phyloP scores from a whole-genome alignment of 1,284 basidiomycete genomes.

The Phellopilus nigrolimitatus region DNA sequence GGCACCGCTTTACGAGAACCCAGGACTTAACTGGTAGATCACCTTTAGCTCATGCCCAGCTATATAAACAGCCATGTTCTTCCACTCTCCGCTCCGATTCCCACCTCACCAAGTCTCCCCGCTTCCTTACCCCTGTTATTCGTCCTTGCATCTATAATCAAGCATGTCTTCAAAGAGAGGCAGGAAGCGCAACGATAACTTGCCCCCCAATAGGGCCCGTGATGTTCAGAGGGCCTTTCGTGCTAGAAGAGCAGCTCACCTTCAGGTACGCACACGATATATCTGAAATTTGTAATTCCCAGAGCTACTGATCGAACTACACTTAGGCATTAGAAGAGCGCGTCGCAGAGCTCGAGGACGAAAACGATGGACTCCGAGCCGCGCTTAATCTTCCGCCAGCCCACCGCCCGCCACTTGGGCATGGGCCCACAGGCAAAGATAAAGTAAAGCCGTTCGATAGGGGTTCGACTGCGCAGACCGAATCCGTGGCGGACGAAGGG shows the following conservation, averaged over 20 bases:
- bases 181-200: slow-evolving; percentile 86
- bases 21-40: slow-evolving; percentile 6
- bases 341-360: slow-evolving; percentile 79
- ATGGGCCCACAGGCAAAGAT: slow-evolving; percentile 80
- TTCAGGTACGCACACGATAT: slow-evolving; percentile 50
- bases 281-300: background rate
- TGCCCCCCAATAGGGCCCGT: slow-evolving; percentile 86
- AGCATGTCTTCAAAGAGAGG: slow-evolving; percentile 81
- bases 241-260: slow-evolving; percentile 83
- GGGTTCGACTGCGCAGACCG: slow-evolving; percentile 27
- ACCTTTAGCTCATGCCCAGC: slow-evolving; percentile 3
- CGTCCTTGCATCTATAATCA: slow-evolving; percentile 19
- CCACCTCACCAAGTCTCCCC: slow-evolving; percentile 22
- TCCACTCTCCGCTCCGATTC: slow-evolving; percentile 23
- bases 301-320: slow-evolving; percentile 20
- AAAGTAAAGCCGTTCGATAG: slow-evolving; percentile 50
- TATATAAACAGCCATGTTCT: slow-evolving; percentile 16
- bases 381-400: slow-evolving; percentile 74
- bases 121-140: slow-evolving; percentile 14
- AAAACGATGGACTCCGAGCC: slow-evolving; percentile 75
- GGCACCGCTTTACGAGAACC: slow-evolving; percentile 11
- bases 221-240: slow-evolving; percentile 93
- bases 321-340: slow-evolving; percentile 75
- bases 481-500: slow-evolving; percentile 33
- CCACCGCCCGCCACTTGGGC: slow-evolving; percentile 64